Conservation (phyloP, 306 rosid species). For the Astragalus glycyphyllos region DNA sequence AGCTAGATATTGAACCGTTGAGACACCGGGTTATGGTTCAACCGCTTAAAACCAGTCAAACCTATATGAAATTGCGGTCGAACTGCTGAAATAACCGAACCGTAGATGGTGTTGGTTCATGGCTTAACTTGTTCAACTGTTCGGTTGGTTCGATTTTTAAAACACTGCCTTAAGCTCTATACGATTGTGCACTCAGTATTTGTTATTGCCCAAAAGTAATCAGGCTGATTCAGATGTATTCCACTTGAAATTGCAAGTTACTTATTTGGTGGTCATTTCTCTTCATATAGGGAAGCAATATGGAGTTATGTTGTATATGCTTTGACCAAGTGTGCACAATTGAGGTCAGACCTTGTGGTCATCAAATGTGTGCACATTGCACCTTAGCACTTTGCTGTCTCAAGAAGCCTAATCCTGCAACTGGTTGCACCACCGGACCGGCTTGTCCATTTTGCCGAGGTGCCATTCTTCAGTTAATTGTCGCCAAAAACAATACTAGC, state of each 20-base stretch:
- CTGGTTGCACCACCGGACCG: slow-evolving; percentile 58
- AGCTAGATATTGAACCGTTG: too few species aligned
- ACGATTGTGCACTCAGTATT: background rate
- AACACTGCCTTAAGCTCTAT: too few species aligned
- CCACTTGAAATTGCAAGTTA: slow-evolving; percentile 4
- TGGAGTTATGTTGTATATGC: slow-evolving; percentile 88
- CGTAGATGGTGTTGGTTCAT: too few species aligned
- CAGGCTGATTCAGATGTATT: background rate
- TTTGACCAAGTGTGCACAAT: slow-evolving; percentile 88
- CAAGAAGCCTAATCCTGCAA: slow-evolving; percentile 71
- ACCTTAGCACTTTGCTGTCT: slow-evolving; percentile 88
- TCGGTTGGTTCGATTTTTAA: too few species aligned
- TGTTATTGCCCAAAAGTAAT: background rate
- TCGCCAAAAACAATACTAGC: slow-evolving; percentile 55
- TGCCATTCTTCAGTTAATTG: slow-evolving; percentile 64
- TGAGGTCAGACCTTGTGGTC: slow-evolving; percentile 85
- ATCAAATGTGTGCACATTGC: slow-evolving; percentile 95
- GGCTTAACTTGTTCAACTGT: too few species aligned
- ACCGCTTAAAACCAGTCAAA: too few species aligned
- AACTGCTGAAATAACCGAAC: too few species aligned
- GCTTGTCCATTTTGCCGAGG: slow-evolving; percentile 88
- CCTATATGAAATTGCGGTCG: too few species aligned
- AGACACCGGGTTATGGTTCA: too few species aligned
- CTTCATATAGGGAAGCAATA: slow-evolving; percentile 60
- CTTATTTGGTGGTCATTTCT: slow-evolving; percentile 39